These are phyloP conservation scores for Mycena alexandri DNA, from an alignment of 768 basidiomycete species.

Conservation along the genomic window DNA sequence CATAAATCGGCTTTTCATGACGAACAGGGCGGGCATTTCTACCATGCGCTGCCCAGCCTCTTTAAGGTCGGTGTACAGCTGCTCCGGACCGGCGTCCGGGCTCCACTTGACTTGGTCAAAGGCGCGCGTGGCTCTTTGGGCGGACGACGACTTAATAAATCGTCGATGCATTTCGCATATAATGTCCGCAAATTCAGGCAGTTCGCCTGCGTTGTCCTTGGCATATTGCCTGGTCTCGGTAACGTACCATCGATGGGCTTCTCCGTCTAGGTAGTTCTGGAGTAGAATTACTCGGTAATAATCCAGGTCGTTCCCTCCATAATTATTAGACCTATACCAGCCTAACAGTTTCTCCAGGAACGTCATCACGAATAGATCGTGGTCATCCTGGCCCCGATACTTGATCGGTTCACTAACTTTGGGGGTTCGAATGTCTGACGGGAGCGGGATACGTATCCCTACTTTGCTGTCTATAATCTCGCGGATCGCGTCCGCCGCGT, in stretches of 20 bases:
- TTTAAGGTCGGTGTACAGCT: not conserved
- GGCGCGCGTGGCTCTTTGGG: constrained; percentile 9
- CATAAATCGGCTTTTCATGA: not conserved
- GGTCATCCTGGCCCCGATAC: constrained; percentile 14
- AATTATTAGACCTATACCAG: not conserved
- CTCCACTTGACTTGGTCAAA: constrained; percentile 6
- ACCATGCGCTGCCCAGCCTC: not conserved
- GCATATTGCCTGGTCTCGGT: not conserved
- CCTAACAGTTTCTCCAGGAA: constrained; percentile 6
- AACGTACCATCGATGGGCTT: constrained; percentile 10
- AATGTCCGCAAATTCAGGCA: not conserved
- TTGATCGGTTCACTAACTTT: not conserved
- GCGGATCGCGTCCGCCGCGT: not conserved
- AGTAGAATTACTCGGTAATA: not conserved
- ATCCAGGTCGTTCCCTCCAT: not conserved
- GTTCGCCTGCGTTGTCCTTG: not conserved
- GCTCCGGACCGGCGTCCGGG: not conserved
- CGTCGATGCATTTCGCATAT: constrained; percentile 4
- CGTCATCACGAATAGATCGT: not conserved
- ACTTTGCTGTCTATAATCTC: not conserved
- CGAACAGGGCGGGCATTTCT: not conserved
- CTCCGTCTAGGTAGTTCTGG: not conserved
- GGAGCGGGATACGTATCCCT: not conserved
- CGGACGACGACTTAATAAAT: not conserved
- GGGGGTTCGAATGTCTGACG: not conserved